Conservation (phyloP, 2,329 filamentous ascomycete genomes). For the Cordyceps pruinosa region DNA sequence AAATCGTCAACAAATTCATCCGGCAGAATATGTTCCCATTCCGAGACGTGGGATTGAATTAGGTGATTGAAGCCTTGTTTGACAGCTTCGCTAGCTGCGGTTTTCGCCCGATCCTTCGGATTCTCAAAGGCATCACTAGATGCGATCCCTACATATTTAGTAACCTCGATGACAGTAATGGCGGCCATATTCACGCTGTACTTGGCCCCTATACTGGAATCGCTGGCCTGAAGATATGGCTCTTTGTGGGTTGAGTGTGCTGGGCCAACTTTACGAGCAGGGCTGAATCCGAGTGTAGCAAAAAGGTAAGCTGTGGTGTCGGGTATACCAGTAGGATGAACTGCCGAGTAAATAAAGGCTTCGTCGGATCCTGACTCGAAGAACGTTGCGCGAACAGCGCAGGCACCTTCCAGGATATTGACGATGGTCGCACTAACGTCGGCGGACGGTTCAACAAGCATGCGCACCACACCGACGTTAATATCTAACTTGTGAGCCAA, state of each 20-base stretch:
- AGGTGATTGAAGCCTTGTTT: slow-evolving; percentile 48
- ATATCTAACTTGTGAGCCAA: slow-evolving; percentile 57
- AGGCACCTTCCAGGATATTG: slow-evolving; percentile 61
- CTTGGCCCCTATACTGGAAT: slow-evolving; percentile 58
- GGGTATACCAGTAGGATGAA: slow-evolving; percentile 53
- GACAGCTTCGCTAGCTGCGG: slow-evolving; percentile 41
- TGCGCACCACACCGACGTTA: slow-evolving; percentile 45
- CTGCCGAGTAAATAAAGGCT: slow-evolving; percentile 55
- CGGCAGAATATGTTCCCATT: slow-evolving; percentile 57
- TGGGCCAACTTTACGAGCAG: slow-evolving; percentile 27
- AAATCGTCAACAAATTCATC: slow-evolving; percentile 58
- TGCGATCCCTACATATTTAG: slow-evolving; percentile 62
- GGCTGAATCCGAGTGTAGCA: slow-evolving; percentile 34
- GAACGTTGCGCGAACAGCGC: slow-evolving; percentile 58
- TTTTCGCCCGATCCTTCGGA: slow-evolving; percentile 46
- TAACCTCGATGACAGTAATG: slow-evolving; percentile 47
- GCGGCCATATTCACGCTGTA: slow-evolving; percentile 45
- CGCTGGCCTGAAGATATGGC: slow-evolving; percentile 46
- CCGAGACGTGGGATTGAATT: slow-evolving; percentile 47
- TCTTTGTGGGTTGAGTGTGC: slow-evolving; percentile 36
- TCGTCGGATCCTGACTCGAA: slow-evolving; percentile 48
- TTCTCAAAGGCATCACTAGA: slow-evolving; percentile 61
- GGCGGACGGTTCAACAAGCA: slow-evolving; percentile 49
- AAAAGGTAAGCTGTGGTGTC: slow-evolving; percentile 54
- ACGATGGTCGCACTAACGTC: slow-evolving; percentile 52